These are phyloP conservation scores for Colletotrichum limetticola DNA, from an alignment of 2,329 filamentous ascomycete genomes.

Conservation along the genomic window DNA sequence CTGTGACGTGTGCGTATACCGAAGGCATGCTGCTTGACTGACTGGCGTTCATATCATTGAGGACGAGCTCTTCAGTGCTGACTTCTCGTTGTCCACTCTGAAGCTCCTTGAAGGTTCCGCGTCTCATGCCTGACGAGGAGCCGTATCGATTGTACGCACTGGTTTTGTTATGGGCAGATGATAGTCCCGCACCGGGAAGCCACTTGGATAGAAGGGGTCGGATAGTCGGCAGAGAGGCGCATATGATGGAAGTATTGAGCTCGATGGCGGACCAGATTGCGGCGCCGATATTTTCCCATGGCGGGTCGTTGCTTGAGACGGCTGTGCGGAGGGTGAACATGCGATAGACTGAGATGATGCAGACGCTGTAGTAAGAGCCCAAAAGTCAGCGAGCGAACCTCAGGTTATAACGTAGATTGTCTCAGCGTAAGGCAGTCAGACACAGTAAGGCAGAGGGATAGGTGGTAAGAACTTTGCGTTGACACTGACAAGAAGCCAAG, in stretches of 20 bases:
- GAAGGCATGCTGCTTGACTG: not conserved
- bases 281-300: slow-evolving; percentile 47
- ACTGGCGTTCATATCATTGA: slow-evolving; percentile 32
- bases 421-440: not conserved
- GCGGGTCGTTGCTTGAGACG: slow-evolving; percentile 43
- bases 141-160: slow-evolving; percentile 37
- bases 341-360: slow-evolving; percentile 46
- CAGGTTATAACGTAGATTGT: no score
- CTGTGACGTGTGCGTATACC: slow-evolving; percentile 17
- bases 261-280: slow-evolving; percentile 51
- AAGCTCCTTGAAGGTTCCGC: slow-evolving; percentile 26
- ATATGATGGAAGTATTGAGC: slow-evolving; percentile 50
- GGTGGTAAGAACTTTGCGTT: not conserved
- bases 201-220: slow-evolving; percentile 41
- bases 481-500: slow-evolving; percentile 46
- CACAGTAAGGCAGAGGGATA: not conserved
- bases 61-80: slow-evolving; percentile 41
- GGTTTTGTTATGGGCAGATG: slow-evolving; percentile 32
- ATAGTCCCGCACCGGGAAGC: slow-evolving; percentile 37
- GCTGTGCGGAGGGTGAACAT: slow-evolving; percentile 43
- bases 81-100: slow-evolving; percentile 32
- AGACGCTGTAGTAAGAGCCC: slow-evolving; percentile 38
- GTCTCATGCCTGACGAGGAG: slow-evolving; percentile 14
- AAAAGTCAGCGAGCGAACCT: no score
- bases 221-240: slow-evolving; percentile 51